These are phyloP conservation scores for Talaromyces marneffei DNA, from an alignment of 2,329 filamentous ascomycete genomes.

Conservation along the genomic window DNA sequence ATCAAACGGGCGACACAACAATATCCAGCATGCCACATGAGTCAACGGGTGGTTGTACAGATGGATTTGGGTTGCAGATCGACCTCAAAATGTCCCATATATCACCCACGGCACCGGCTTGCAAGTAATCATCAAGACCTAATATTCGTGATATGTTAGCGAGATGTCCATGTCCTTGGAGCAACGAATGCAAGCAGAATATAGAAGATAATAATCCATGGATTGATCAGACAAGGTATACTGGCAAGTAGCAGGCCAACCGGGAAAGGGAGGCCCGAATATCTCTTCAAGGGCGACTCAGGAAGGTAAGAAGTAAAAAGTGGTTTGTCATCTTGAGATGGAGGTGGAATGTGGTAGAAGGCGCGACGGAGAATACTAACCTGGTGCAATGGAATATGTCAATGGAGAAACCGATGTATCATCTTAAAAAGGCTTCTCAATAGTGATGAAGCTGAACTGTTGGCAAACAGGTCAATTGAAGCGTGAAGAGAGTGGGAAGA, in stretches of 20 bases:
- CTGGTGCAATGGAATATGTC: slow-evolving; percentile 4
- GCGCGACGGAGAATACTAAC: slow-evolving; percentile 13
- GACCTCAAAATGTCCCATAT: neutral
- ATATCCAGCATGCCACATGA: too few relatives aligned
- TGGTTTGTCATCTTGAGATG: slow-evolving; percentile 53
- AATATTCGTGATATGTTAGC: neutral
- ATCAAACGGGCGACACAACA: neutral
- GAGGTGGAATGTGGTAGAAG: slow-evolving; percentile 14
- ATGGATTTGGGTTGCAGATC: neutral
- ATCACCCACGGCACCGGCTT: neutral
- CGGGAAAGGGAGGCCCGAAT: slow-evolving; percentile 56
- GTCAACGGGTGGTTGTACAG: too few relatives aligned
- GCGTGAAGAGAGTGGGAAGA: neutral
- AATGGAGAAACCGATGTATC: neutral
- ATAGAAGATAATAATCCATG: neutral
- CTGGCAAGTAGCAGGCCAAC: slow-evolving; percentile 67
- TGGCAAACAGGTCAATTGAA: neutral
- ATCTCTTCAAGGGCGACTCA: slow-evolving; percentile 64
- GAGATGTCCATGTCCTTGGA: neutral
- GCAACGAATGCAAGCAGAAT: neutral
- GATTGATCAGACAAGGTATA: slow-evolving; percentile 58
- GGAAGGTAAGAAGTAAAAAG: slow-evolving; percentile 57
- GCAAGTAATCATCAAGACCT: neutral
- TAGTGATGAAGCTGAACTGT: too few relatives aligned
- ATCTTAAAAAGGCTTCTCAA: too few relatives aligned